Evolutionary conservation across 2,329 filamentous ascomycete species (phyloP).

Genomic region (Purpureocillium takamizusanense): DNA sequence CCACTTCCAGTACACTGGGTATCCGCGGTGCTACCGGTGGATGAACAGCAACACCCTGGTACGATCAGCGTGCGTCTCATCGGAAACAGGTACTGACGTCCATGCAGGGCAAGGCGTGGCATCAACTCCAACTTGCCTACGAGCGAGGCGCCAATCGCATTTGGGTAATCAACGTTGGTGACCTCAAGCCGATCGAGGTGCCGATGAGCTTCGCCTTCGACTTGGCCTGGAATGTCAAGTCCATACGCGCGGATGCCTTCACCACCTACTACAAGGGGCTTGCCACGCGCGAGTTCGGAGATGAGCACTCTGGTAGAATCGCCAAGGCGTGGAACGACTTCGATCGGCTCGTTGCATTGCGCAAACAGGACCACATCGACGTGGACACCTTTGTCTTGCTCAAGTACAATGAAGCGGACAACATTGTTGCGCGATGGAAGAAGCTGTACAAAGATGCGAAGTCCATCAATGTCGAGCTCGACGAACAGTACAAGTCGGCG

Average conservation of each 20-base stretch:
- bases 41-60: constrained; percentile 53
- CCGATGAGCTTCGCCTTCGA: constrained; percentile 47
- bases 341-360: constrained; percentile 35
- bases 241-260: constrained; percentile 27
- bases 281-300: constrained; percentile 42
- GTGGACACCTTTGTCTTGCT: constrained; percentile 45
- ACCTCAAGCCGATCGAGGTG: constrained; percentile 49
- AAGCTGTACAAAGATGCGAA: constrained; percentile 34
- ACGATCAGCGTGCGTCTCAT: not conserved
- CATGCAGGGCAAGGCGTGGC: constrained; percentile 24
- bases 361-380: constrained; percentile 53
- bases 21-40: constrained; percentile 51
- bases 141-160: constrained; percentile 37
- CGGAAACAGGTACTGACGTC: too few relatives aligned
- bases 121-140: constrained; percentile 50
- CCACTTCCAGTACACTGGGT: constrained; percentile 55
- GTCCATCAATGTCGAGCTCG: constrained; percentile 32
- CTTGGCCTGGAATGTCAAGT: constrained; percentile 45
- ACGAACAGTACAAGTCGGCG: constrained; percentile 34
- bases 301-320: constrained; percentile 33
- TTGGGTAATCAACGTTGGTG: constrained; percentile 56
- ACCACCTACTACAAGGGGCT: constrained; percentile 34
- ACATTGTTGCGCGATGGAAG: constrained; percentile 43
- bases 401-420: constrained; percentile 52
- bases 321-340: constrained; percentile 44